Evolutionary conservation across 2,329 filamentous ascomycete genomes (phyloP), one percentile per base, ranked within the genome.

Genomic region (Samsoniella hepiali): DNA sequence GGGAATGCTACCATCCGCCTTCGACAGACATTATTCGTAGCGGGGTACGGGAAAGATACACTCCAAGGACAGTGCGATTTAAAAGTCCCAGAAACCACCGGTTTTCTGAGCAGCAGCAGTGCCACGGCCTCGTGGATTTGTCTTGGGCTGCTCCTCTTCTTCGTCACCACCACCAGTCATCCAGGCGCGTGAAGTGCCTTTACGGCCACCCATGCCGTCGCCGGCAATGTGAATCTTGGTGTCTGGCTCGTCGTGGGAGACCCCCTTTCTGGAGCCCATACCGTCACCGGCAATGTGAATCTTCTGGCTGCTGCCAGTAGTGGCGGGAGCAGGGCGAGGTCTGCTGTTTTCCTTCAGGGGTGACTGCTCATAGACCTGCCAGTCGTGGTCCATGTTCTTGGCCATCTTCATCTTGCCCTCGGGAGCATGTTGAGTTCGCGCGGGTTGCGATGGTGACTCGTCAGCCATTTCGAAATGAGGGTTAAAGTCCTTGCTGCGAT

Each of bases 381-480:
- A 88, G 73, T 81, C 85, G 54, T 88, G 78, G 69, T 90, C 84
- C 86, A 92, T 89, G 81, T 86, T 88, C 76, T 90, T 88, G 60
- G 91, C 84, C 3, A 83, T 88, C 77, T 91, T 91, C 74, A 85
- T 82, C 67, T 85, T 85, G 66, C 87, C 84, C 61, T 86, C 82
- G 58, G 82, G 74, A 27, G 87, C 71, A 27, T 77, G 78, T 71
- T 80, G 74, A 70, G 78, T 71, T 63, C 72, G 70, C 70, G 74
- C 75, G 42, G 75, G 68, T 61, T 79, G 74, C 10, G 77, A 78
- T 40, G 87, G 85, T 65, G 86, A 86, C 47, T 86, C 80, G 72
- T 96, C 92, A 7, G 82, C 81, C 79, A 96, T 88, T 58, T 82
- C 81, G 79, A 93, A 97, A 69, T 97, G 91, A 27, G 87, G 76